Evolutionary conservation across 1,139 yeast species (phyloP), one percentile per base, ranked within the genome.

Genomic region (Yamadazyma blattariae): DNA sequence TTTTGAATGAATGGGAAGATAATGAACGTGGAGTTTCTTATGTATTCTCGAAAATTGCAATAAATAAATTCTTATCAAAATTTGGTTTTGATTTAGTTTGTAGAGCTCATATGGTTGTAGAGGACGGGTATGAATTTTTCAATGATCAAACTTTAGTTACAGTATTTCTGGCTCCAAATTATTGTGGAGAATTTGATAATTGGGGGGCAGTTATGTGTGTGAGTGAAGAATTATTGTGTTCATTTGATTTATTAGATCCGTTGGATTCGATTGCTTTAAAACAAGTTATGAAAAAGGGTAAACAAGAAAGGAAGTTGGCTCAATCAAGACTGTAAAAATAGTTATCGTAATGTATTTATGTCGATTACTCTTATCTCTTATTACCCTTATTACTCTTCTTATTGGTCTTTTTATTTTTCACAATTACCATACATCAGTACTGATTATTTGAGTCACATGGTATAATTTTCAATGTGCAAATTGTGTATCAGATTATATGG

Each of bases 131-230:
- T 59, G 97, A 92, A 64, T 92, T 92, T 57, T 92, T 92, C 65
- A 90, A 90, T 57, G 96, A 90, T 57, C 74, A 95, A 36, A 85
- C 95, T 19, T 69, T 92, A 44, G 97, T 92, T 5, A 92, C 98
- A 0, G 97, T 92, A 11, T 92, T 92, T 58, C 79, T 89, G 37
- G 98, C 98, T 1, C 97, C 98, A 2, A 92, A 92, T 60, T 92
- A 92, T 57, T 92, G 98, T 64, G 97, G 98, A 26, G 98, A 92
- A 59, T 92, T 92, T 53, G 97, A 92, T 58, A 92, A 92, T 56
- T 92, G 97, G 97, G 98, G 97, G 16, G 97, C 97, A 0, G 97
- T 92, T 2, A 92, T 92, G 98, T 81, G 95, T 50, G 97, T 92
- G 13, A 80, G 87, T 46, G 97, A 92, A 48, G 97, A 89, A 50